phyloP scores from a whole-genome alignment of 2,329 filamentous ascomycete genomes.

The Dryadomyces quercivorus region DNA sequence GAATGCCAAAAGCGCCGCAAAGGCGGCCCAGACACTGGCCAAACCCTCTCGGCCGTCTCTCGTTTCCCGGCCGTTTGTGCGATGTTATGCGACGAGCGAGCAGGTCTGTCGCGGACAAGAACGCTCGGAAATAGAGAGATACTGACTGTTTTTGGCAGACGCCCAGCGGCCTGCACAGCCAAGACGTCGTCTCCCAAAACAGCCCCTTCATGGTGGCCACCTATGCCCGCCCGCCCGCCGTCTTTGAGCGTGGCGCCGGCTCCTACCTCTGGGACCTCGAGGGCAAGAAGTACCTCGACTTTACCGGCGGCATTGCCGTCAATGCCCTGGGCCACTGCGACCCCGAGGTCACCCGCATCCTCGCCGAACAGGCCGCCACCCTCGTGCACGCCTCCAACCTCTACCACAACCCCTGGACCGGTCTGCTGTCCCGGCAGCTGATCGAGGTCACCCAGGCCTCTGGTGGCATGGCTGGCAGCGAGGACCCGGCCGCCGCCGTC shows the following conservation, averaged over 20 bases:
- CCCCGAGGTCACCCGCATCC: slow-evolving; percentile 58
- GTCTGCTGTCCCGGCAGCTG: slow-evolving; percentile 72
- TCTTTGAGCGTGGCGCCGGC: slow-evolving; percentile 81
- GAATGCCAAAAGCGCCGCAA: slow-evolving; percentile 6
- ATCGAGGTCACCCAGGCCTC: slow-evolving; percentile 69
- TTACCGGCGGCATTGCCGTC: slow-evolving; percentile 93
- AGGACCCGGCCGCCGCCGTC: slow-evolving; percentile 47
- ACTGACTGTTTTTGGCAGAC: not conserved
- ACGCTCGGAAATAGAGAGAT: too few species aligned
- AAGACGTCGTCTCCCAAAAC: slow-evolving; percentile 61
- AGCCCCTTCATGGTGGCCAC: slow-evolving; percentile 90
- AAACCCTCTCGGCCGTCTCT: not conserved
- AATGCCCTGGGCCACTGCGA: slow-evolving; percentile 89
- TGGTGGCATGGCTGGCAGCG: slow-evolving; percentile 56
- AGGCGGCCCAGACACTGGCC: slow-evolving; percentile 5
- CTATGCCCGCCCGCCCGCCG: slow-evolving; percentile 78
- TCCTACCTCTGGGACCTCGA: slow-evolving; percentile 86
- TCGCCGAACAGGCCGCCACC: slow-evolving; percentile 53
- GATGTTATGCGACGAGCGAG: not conserved
- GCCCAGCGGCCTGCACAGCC: slow-evolving; percentile 30
- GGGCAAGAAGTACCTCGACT: slow-evolving; percentile 80
- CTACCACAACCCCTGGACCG: slow-evolving; percentile 95
- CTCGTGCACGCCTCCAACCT: slow-evolving; percentile 90
- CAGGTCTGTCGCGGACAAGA: not conserved
- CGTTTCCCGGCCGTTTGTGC: not conserved